phyloP scores from a whole-genome alignment of 371 early-diverging fungal genomes.

The Apophysomyces trapeziformis region DNA sequence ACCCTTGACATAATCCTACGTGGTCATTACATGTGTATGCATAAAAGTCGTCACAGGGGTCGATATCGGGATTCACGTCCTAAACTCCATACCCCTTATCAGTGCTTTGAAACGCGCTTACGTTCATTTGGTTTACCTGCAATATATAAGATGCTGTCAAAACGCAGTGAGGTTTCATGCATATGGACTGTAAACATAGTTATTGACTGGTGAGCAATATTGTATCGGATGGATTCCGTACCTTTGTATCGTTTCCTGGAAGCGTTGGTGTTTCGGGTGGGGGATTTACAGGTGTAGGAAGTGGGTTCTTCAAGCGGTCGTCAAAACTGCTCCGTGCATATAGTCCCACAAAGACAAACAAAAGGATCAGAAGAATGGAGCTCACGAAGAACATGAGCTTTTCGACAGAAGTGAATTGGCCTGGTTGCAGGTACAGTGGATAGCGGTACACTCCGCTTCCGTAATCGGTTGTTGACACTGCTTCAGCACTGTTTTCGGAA shows the following conservation, averaged over 20 bases:
- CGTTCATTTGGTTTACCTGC: conserved; percentile 24
- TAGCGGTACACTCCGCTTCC: conserved; percentile 38
- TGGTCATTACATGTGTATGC: conserved; percentile 30
- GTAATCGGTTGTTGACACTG: conserved; percentile 25
- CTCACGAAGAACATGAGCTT: conserved; percentile 52
- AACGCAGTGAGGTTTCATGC: conserved; percentile 54
- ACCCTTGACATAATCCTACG: background rate
- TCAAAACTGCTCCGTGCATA: conserved; percentile 45
- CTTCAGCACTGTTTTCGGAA: conserved; percentile 21
- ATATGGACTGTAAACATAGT: conserved; percentile 26
- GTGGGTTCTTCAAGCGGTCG: conserved; percentile 22
- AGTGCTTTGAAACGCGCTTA: background rate
- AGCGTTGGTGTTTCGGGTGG: conserved; percentile 25
- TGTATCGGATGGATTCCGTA: conserved; percentile 3
- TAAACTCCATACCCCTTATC: conserved; percentile 12
- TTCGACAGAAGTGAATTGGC: conserved; percentile 52
- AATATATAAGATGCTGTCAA: conserved; percentile 51
- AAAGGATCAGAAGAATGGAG: conserved; percentile 39
- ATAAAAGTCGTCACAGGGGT: conserved; percentile 63
- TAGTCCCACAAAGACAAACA: conserved; percentile 47
- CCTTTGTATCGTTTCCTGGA: conserved; percentile 23
- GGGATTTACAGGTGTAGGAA: conserved; percentile 20
- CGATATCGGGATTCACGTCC: conserved; percentile 45
- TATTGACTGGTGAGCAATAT: background rate
- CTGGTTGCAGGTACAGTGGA: conserved; percentile 47